Percentiles rank a stretch among this genome's conserved stretches.
phyloP scores from a whole-genome alignment of 2,329 filamentous ascomycete genomes.

The Fusarium oligoseptatum region DNA sequence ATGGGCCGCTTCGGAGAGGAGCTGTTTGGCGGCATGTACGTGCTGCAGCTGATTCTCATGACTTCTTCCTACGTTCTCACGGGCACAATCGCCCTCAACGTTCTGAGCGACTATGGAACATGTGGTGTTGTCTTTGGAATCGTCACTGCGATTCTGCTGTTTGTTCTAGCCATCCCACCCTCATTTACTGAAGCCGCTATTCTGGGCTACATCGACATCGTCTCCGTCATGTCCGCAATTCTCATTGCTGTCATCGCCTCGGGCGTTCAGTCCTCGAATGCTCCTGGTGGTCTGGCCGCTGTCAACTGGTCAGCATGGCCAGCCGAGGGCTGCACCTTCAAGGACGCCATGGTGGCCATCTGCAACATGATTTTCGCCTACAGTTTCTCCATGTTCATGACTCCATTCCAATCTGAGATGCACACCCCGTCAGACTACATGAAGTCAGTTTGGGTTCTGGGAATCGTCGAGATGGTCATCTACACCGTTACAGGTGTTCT shows the following conservation, averaged over 20 bases:
- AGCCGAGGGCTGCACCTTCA: constrained; percentile 56
- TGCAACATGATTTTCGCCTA: constrained; percentile 77
- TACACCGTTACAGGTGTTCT: constrained; percentile 73
- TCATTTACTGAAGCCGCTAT: constrained; percentile 57
- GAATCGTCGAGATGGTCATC: constrained; percentile 68
- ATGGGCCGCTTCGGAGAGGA: constrained; percentile 68
- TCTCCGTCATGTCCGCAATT: constrained; percentile 62
- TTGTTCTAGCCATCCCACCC: constrained; percentile 55
- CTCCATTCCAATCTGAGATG: constrained; percentile 60
- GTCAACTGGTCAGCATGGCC: constrained; percentile 53
- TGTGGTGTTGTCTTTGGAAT: constrained; percentile 56
- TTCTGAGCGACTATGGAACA: constrained; percentile 65
- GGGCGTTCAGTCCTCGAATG: constrained; percentile 54
- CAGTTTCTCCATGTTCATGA: constrained; percentile 60
- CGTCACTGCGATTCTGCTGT: constrained; percentile 54
- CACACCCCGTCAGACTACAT: constrained; percentile 55
- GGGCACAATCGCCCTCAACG: constrained; percentile 74
- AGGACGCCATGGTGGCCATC: constrained; percentile 67
- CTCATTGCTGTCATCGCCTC: constrained; percentile 73
- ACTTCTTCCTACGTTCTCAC: constrained; percentile 75
- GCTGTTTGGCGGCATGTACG: constrained; percentile 67
- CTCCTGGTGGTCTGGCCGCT: constrained; percentile 11
- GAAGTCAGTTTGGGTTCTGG: constrained; percentile 68
- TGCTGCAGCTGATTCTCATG: constrained; percentile 74
- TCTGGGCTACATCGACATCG: constrained; percentile 24